These are phyloP conservation scores for Naganishia vaughanmartiniae DNA, from an alignment of 768 basidiomycete genomes.

Conservation along the genomic window DNA sequence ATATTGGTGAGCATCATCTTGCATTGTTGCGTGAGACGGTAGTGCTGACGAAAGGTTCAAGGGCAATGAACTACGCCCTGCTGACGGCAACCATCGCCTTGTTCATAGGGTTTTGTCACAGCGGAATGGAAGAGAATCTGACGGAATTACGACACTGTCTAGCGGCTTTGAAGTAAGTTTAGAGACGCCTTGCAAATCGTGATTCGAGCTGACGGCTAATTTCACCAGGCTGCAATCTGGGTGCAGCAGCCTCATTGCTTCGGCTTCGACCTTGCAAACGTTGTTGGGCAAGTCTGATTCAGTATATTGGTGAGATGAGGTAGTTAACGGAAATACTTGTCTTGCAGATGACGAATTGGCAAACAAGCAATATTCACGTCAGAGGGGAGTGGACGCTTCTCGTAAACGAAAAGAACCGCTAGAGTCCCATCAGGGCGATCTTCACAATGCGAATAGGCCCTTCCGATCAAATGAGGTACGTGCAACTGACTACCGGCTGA, in stretches of 20 bases:
- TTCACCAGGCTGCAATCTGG: background rate
- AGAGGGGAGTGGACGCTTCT: background rate
- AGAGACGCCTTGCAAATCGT: background rate
- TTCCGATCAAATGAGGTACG: background rate
- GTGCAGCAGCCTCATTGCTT: background rate
- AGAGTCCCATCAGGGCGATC: background rate
- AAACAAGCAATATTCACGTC: background rate
- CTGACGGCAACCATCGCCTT: background rate
- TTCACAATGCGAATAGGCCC: background rate
- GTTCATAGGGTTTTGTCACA: background rate
- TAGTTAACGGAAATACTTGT: background rate
- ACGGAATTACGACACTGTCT: background rate
- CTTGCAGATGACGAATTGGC: background rate
- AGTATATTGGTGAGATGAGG: background rate
- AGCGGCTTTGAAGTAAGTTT: background rate
- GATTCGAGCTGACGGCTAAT: too few species aligned
- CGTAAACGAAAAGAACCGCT: background rate
- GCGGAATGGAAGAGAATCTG: background rate
- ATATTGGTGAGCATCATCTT: background rate
- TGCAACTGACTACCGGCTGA: background rate
- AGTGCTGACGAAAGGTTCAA: background rate
- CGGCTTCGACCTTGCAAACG: background rate
- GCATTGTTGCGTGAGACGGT: background rate
- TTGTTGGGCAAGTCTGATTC: background rate
- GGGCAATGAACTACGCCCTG: background rate